Evolutionary conservation across 2,329 filamentous ascomycete genomes (phyloP), one percentile per base, ranked within the genome.

Genomic region (Chaetomiaceae sp.): DNA sequence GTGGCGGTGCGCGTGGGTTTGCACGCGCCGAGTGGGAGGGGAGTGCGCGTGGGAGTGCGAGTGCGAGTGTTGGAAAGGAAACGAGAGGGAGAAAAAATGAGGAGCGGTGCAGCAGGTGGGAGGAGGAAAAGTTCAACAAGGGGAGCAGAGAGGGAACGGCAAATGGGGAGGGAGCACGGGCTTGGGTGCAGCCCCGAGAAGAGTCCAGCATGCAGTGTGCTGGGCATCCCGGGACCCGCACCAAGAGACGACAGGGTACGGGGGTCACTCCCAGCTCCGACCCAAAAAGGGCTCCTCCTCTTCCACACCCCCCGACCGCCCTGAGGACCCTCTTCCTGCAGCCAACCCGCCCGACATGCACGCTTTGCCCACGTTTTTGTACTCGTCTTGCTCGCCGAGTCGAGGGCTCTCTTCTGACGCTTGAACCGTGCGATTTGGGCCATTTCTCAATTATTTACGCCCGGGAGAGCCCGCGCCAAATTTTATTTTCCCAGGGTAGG

Each of bases 331-430:
- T 62, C 48, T 65, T 60, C 60, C 61, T 61, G 59, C 63, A 54
- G 57, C 58, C 60, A 59, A 58, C 59, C 63, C 57, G 50, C 57
- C 61, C 57, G 58, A 57, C 61, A 62, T 60, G 62, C 59, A 63
- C 61, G 66, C 66, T 70, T 70, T 60, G 65, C 67, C 68, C 64
- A 69, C 73, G 68, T 86, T 77, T 74, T 82, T 83, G 75, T 79
- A 79, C 83, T 87, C 76, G 62, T 83, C 83, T 62, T 73, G 71
- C 70, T 81, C 82, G 70, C 66, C 67, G 37, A 43, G 49, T 44
- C 38, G 50, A 55, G 69, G 56, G 67, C 72, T 70, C 67, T 72
- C 69, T 39, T 63, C 59, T 45, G 63, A 70, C 66, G 64, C 63
- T 64, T 58, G 51, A 64, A 70, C 48, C 53, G 59, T 41, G 35